phyloP scores from a whole-genome alignment of 345 rosid genomes.

The Pistacia integerrima region DNA sequence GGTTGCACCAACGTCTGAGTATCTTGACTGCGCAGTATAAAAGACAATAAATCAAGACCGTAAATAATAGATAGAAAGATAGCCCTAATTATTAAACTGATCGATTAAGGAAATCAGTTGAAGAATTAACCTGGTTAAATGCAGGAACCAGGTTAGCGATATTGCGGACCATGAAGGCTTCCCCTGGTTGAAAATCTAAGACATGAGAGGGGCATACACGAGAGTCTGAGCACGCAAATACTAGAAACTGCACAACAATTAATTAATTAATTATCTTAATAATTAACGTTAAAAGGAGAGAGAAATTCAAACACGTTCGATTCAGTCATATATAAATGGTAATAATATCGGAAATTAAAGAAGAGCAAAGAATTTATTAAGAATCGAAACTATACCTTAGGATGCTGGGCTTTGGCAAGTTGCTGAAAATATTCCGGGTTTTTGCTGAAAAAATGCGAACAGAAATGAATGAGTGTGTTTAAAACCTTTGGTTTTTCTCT shows the following conservation, averaged over 20 bases:
- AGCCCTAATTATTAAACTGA: too few species aligned
- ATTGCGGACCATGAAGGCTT: constrained; percentile 53
- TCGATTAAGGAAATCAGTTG: not conserved
- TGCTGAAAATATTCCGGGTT: not conserved
- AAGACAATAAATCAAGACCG: too few species aligned
- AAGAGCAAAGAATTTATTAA: not conserved
- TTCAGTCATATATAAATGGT: too few species aligned
- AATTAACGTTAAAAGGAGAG: too few species aligned
- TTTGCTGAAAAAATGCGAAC: constrained; percentile 1
- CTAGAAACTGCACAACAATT: constrained; percentile 18
- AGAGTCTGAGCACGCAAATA: constrained; percentile 54
- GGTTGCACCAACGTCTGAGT: constrained; percentile 26
- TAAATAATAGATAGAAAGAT: too few species aligned
- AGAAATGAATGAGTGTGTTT: too few species aligned
- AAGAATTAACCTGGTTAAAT: constrained; percentile 40
- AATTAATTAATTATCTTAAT: too few species aligned
- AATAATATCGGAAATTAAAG: not conserved
- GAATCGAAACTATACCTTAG: constrained; percentile 18
- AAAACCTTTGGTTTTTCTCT: too few species aligned
- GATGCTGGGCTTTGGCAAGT: constrained; percentile 21
- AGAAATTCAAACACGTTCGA: too few species aligned
- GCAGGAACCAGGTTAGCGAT: constrained; percentile 56
- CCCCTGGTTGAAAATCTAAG: constrained; percentile 51
- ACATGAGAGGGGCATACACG: constrained; percentile 55
- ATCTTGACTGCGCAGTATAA: constrained; percentile 18